phyloP scores from a whole-genome alignment of 208 protist species.

The Trichomonas gallinae region DNA sequence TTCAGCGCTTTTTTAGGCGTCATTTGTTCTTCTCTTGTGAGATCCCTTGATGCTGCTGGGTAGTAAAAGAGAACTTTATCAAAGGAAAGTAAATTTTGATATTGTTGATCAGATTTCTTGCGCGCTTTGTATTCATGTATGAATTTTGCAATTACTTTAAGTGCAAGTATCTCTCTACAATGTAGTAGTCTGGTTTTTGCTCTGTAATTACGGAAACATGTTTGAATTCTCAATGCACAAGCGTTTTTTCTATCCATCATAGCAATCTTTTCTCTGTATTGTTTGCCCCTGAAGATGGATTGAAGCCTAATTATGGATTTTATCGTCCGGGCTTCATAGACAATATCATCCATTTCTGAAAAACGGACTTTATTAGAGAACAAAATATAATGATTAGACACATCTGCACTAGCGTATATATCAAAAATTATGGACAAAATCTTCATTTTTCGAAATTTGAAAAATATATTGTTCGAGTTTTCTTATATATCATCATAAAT shows the following conservation, averaged over 20 bases:
- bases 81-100: background rate
- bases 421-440: too few species aligned
- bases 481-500: too few species aligned
- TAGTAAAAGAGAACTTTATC: background rate
- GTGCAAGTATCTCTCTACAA: background rate
- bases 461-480: too few species aligned
- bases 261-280: background rate
- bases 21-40: background rate
- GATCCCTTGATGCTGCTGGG: background rate
- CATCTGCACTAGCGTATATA: too few species aligned
- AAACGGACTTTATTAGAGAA: too few species aligned
- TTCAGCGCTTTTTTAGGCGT: background rate
- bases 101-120: background rate
- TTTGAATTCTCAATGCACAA: background rate
- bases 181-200: background rate
- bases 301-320: background rate
- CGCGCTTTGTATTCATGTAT: background rate
- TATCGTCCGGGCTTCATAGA: background rate
- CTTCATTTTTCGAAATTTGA: too few species aligned
- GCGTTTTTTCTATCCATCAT: background rate
- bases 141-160: background rate
- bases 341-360: background rate
- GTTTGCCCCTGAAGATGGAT: background rate
- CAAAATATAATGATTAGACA: too few species aligned
- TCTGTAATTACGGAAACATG: background rate